These are phyloP conservation scores for Sporothrix luriei DNA, from an alignment of 2,329 filamentous ascomycete species.

Conservation along the genomic window DNA sequence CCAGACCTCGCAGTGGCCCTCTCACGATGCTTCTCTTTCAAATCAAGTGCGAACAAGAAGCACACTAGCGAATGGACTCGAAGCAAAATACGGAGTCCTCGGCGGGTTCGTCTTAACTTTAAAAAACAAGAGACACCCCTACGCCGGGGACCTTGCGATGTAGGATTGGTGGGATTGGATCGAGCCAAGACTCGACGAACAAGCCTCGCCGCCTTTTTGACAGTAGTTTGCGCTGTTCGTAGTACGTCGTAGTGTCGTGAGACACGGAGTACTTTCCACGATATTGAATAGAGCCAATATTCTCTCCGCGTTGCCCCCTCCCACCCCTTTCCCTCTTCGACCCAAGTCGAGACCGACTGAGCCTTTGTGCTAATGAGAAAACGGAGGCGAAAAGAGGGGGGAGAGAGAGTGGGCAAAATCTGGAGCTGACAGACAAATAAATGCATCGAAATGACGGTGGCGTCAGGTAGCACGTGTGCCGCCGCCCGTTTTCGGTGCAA, in stretches of 20 bases:
- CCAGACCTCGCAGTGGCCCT: background rate
- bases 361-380: background rate
- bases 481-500: background rate
- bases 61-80: background rate
- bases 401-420: background rate
- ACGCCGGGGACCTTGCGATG: background rate
- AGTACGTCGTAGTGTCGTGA: too few species aligned
- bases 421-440: background rate
- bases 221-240: background rate
- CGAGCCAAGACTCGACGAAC: background rate
- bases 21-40: constrained; percentile 9
- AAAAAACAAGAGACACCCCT: background rate
- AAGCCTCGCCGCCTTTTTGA: background rate
- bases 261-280: background rate
- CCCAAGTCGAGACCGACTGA: background rate
- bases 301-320: background rate
- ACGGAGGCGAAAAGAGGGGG: background rate
- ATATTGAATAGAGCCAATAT: background rate
- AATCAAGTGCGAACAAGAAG: background rate
- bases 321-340: background rate
- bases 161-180: constrained; percentile 2
- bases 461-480: constrained; percentile 4
- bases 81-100: constrained; percentile 6
- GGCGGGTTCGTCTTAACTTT: constrained; percentile 6
- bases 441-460: background rate